Base-by-base conservation (phyloP, 1,284 basidiomycete species). In the Mycena citricolor region DNA sequence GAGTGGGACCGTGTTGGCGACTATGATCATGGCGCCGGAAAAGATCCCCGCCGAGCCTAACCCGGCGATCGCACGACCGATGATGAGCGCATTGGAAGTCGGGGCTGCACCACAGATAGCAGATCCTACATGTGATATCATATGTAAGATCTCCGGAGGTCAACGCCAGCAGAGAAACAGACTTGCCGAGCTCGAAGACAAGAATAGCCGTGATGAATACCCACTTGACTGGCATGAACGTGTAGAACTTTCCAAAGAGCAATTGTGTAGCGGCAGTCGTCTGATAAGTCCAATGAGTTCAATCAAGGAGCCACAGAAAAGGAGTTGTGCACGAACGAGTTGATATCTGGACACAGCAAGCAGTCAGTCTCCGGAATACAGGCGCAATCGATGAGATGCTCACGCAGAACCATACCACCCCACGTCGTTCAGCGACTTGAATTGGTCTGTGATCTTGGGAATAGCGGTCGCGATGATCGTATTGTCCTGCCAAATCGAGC, bases 381-480 rank as follows among this genome's bases (percentile, higher is more conserved):
- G n/a, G n/a, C n/a, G n/a, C n/a, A n/a, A n/a, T n/a, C n/a, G n/a
- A n/a, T n/a, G n/a, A n/a, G n/a, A n/a, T n/a, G n/a, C n/a, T n/a
- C n/a, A 35, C 31, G 31, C 8, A 2, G 44, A 42, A 5, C 44
- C 44, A 32, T 47, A 47, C 44, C 44, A 47, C 1, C 40, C 39
- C 10, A 47, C 44, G n/a, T 43, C 40, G 44, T 47, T 29, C 11
- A 47, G 16, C 5, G 30, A 33, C 26, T 47, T 31, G 24, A 47
- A 47, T 4, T 25, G 23, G 8, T 29, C 34, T 13, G 44, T 47
- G 13, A 47, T 47, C 13, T 47, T 21, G 12, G 33, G 33, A 10
- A 35, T 35, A 8, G 43, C 48, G 20, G 48, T 50, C 4, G 48
- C 48, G 24, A 49, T 44, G 36, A 49, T 49, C 2, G 47, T 49